phyloP scores from a whole-genome alignment of 495 filamentous ascomycete species.

The Articulospora tetracladia region DNA sequence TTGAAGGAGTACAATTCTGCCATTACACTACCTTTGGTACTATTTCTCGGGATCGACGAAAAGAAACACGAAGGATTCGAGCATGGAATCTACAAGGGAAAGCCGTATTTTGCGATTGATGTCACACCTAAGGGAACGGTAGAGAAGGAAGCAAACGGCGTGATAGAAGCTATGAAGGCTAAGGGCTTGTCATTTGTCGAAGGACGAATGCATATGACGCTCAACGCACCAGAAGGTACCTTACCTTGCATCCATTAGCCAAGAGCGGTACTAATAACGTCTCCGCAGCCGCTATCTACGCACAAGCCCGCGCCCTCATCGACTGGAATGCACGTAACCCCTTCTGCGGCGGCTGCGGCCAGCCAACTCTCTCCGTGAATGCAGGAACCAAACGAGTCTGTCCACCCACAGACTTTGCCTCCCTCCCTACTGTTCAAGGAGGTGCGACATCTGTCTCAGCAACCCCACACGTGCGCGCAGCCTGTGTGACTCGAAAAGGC shows the following conservation, averaged over 20 bases:
- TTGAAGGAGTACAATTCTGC: conserved; percentile 71
- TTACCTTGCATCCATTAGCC: too few relatives aligned
- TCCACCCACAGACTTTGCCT: conserved; percentile 73
- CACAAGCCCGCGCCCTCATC: conserved; percentile 81
- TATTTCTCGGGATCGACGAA: conserved; percentile 90
- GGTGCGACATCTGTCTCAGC: conserved; percentile 32
- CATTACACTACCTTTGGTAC: conserved; percentile 56
- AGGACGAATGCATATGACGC: conserved; percentile 49
- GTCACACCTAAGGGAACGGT: conserved; percentile 66
- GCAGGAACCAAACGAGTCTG: conserved; percentile 89
- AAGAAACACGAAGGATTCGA: conserved; percentile 37
- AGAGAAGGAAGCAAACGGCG: conserved; percentile 31
- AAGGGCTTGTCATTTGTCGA: conserved; percentile 57
- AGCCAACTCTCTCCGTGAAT: conserved; percentile 79
- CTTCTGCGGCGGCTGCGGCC: conserved; percentile 86
- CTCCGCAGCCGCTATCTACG: conserved; percentile 77
- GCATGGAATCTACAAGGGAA: conserved; percentile 58
- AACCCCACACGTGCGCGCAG: conserved; percentile 43
- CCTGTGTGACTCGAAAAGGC: conserved; percentile 72
- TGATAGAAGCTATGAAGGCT: conserved; percentile 50
- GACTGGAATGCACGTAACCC: conserved; percentile 95
- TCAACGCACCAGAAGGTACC: conserved; percentile 54
- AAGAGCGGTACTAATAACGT: not conserved
- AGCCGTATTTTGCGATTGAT: conserved; percentile 85
- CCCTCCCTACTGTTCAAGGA: conserved; percentile 70